Evolutionary conservation across 371 early-diverging fungal genomes (phyloP), one percentile per base, ranked within the genome.

Genomic region (Parasitella parasitica): DNA sequence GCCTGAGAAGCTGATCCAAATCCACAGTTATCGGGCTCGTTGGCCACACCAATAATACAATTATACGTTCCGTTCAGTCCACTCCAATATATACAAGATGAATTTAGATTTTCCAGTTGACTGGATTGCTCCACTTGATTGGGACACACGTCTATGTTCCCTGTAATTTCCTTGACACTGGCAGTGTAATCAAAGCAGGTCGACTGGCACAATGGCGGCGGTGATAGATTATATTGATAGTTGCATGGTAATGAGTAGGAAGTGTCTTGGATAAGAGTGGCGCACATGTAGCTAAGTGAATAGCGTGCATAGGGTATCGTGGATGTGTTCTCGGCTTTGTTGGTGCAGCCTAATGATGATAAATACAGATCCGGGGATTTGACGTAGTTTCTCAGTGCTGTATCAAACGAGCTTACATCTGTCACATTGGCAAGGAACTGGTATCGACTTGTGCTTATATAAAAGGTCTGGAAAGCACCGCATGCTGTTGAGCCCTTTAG

Each of bases 301-400:
- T 77, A 81, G 7, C 81, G 78, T 61, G 78, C 78, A 51, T 78
- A 78, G 51, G 76, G 75, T 50, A 68, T 66, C 37, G 50, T 61
- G 9, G 61, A 18, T 18, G 64, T 39, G 13, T 16, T 13, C 34
- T 50, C 57, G 22, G 71, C 54, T 28, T 59, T 58, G 15, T 71
- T 63, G 1, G 51, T 53, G 27, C 78, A 77, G 26, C 77, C 75
- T 5, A 81, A 51, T 13, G 52, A 30, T 13, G 50, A 26, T 16
- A 72, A 57, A 54, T 76, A 81, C 28, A 59, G 52, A 20, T 37
- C 48, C 1, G 73, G 35, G 11, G 78, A 70, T 32, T 59, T 54
- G 27, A 70, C 70, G 37, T 76, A 70, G 16, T 50, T 27, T 15
- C 51, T 34, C 32, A 81, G 18, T 18, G 66, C 69, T 35, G 69